A percentile compares a stretch with the other conserved stretches of the same genome.
phyloP scores from a whole-genome alignment of 345 rosid genomes.

The Toxicodendron radicans region DNA sequence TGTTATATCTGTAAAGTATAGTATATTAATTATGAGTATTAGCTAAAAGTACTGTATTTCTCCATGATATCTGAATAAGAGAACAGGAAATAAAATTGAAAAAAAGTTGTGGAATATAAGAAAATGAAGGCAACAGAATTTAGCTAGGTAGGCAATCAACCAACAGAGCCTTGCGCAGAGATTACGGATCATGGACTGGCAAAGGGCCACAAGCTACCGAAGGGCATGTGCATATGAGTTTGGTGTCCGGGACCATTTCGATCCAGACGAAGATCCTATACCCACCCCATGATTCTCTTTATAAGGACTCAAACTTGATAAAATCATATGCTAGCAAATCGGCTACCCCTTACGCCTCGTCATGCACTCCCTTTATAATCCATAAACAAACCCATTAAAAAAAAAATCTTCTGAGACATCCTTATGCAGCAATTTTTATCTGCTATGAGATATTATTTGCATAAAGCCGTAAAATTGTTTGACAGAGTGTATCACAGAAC shows the following conservation, averaged over 20 bases:
- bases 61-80: neutral
- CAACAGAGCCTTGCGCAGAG: conserved; percentile 21
- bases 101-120: neutral
- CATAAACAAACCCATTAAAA: neutral
- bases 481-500: no score
- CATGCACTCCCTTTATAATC: conserved; percentile 1
- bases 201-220: conserved; percentile 53
- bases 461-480: no score
- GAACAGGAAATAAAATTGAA: neutral
- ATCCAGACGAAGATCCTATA: conserved; percentile 34
- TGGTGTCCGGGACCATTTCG: conserved; percentile 45
- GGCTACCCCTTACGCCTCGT: neutral
- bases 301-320: conserved; percentile 4
- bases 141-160: neutral
- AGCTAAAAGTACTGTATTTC: neutral
- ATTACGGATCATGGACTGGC: conserved; percentile 48
- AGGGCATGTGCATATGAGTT: conserved; percentile 47
- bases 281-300: conserved; percentile 34
- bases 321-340: conserved; percentile 28
- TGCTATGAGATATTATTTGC: no score
- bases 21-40: neutral
- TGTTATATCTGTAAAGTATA: no score
- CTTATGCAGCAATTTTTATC: neutral
- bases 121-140: neutral
- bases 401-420: no score